A percentile compares a stretch with the other conserved stretches of the same genome.
Conservation (phyloP, 768 basidiomycete species). For the Lactarius hengduanensis region DNA sequence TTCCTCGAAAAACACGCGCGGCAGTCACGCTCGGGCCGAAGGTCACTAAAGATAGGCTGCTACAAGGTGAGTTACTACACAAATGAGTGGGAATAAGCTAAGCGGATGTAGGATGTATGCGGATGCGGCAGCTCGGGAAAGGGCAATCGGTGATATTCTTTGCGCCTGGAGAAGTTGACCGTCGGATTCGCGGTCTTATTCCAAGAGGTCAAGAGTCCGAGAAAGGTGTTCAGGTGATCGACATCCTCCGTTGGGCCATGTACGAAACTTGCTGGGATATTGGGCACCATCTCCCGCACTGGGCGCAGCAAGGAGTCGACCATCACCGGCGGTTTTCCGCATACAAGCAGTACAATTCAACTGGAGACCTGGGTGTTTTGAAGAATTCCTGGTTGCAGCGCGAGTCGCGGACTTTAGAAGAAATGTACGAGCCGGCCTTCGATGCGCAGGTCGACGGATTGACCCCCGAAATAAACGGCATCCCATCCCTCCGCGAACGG, state of each 20-base stretch:
- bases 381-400: background rate
- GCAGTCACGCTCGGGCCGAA: slow-evolving; percentile 1
- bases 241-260: slow-evolving; percentile 1
- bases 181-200: slow-evolving; percentile 9
- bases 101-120: background rate
- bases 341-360: background rate
- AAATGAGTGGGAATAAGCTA: background rate
- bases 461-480: background rate
- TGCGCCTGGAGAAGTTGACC: slow-evolving; percentile 19
- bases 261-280: slow-evolving; percentile 13
- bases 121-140: background rate
- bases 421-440: background rate
- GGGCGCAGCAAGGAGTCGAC: slow-evolving; percentile 13
- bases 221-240: background rate
- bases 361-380: background rate
- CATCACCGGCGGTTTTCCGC: slow-evolving; percentile 1
- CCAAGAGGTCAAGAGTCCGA: background rate
- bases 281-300: background rate
- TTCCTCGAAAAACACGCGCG: background rate
- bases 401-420: slow-evolving; percentile 6
- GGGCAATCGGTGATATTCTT: background rate
- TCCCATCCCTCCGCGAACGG: background rate
- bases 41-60: slow-evolving; percentile 29
- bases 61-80: slow-evolving; percentile 41
- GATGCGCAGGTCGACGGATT: background rate